Evolutionary conservation across 2,329 filamentous ascomycete genomes (phyloP).

Genomic region (Monosporascus cannonballus): DNA sequence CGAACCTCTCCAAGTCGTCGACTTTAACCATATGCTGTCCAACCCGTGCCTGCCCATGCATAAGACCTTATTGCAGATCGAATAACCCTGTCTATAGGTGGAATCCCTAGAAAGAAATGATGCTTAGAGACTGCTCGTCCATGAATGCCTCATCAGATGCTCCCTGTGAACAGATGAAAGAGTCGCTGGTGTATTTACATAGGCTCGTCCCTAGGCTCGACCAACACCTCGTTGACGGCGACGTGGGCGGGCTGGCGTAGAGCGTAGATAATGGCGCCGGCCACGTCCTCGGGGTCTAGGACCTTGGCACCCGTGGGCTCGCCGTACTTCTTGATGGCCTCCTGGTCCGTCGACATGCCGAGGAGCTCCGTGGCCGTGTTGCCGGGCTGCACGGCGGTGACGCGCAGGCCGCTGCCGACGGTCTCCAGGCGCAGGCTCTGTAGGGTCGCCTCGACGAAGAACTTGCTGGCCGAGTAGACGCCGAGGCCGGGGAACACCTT

Average conservation of each 20-base stretch:
- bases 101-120: too few relatives aligned
- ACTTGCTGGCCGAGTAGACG: conserved; percentile 78
- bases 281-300: conserved; percentile 67
- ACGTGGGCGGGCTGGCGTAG: conserved; percentile 69
- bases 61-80: too few relatives aligned
- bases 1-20: too few relatives aligned
- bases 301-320: conserved; percentile 71
- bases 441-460: conserved; percentile 80
- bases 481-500: conserved; percentile 78
- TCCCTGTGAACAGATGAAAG: too few relatives aligned
- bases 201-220: conserved; percentile 72
- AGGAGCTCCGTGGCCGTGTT: conserved; percentile 70
- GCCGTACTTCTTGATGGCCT: conserved; percentile 74
- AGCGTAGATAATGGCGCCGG: conserved; percentile 66
- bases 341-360: conserved; percentile 66
- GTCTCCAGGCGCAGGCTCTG: conserved; percentile 71
- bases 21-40: too few relatives aligned
- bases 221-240: conserved; percentile 72
- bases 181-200: conserved; percentile 37
- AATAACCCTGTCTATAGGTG: too few relatives aligned
- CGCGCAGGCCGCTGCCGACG: conserved; percentile 63
- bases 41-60: too few relatives aligned
- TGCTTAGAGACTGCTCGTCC: too few relatives aligned
- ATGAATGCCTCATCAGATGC: too few relatives aligned
- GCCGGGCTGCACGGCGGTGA: conserved; percentile 71